A percentile compares a stretch with the other conserved stretches of the same genome.
phyloP scores from a whole-genome alignment of 1,139 yeast species.

The Sugiyamaella sp. region DNA sequence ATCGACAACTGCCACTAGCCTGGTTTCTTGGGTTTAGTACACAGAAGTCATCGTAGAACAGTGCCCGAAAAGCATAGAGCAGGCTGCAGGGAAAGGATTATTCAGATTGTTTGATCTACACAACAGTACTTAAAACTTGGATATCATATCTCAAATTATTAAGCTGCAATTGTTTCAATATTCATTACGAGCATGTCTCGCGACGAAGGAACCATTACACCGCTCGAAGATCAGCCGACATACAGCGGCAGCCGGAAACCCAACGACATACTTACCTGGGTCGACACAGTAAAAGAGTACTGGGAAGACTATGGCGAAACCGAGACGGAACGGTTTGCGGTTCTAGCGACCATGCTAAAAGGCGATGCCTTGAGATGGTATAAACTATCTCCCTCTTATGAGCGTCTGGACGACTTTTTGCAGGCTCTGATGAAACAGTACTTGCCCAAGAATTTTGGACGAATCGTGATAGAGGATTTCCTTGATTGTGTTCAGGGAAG shows the following conservation, averaged over 20 bases:
- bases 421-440: neutral
- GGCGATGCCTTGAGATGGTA: neutral
- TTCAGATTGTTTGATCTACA: too few species aligned
- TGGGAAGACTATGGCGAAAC: neutral
- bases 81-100: too few species aligned
- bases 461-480: neutral
- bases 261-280: neutral
- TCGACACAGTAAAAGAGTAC: neutral
- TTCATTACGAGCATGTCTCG: too few species aligned
- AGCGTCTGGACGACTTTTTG: neutral
- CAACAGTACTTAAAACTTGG: too few species aligned
- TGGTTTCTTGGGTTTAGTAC: too few species aligned
- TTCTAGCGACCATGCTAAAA: neutral
- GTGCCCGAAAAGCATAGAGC: too few species aligned
- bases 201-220: neutral
- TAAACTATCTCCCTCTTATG: neutral
- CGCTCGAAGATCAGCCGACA: neutral
- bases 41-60: too few species aligned
- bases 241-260: neutral
- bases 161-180: too few species aligned
- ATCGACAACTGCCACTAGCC: too few species aligned
- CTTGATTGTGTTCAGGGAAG: neutral
- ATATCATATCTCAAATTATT: too few species aligned
- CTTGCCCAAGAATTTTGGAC: neutral
- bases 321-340: neutral